phyloP scores from a whole-genome alignment of 441 rosid genomes.

The Aleurites moluccanus region DNA sequence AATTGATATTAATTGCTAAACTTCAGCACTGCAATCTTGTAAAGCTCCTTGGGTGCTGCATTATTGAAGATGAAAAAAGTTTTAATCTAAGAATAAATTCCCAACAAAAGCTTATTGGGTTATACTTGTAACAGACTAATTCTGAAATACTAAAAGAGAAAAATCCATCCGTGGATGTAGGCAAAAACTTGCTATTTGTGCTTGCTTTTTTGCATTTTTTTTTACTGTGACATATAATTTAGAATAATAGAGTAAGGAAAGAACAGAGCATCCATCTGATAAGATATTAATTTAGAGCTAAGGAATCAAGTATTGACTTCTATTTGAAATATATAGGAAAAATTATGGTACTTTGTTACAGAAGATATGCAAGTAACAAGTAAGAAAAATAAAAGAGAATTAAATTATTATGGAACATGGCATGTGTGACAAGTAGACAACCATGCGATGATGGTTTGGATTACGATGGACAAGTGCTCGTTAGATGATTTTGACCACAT shows the following conservation, averaged over 20 bases:
- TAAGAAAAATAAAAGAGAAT: too few relatives aligned
- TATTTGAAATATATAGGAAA: conserved; percentile 26
- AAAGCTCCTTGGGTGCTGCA: conserved; percentile 45
- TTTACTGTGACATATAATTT: too few relatives aligned
- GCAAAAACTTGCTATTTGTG: too few relatives aligned
- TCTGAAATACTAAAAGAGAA: too few relatives aligned
- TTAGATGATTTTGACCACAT: conserved; percentile 21
- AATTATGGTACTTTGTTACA: not conserved
- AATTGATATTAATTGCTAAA: conserved; percentile 46
- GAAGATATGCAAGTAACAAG: conserved; percentile 21
- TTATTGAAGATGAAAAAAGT: not conserved
- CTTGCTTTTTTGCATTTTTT: too few relatives aligned
- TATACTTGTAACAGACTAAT: too few relatives aligned
- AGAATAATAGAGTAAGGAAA: too few relatives aligned
- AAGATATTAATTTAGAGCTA: conserved; percentile 27
- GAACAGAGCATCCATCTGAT: conserved; percentile 25
- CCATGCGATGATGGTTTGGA: conserved; percentile 31
- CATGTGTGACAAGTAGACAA: conserved; percentile 27
- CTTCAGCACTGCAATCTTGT: conserved; percentile 58
- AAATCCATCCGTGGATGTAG: too few relatives aligned
- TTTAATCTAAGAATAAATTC: not conserved
- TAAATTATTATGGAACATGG: not conserved
- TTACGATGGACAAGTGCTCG: conserved; percentile 25
- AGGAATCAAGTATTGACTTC: conserved; percentile 46
- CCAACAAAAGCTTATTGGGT: conserved; percentile 6